Base-by-base conservation (phyloP, 2,329 filamentous ascomycete species). In the Sphaerostilbella broomeana region DNA sequence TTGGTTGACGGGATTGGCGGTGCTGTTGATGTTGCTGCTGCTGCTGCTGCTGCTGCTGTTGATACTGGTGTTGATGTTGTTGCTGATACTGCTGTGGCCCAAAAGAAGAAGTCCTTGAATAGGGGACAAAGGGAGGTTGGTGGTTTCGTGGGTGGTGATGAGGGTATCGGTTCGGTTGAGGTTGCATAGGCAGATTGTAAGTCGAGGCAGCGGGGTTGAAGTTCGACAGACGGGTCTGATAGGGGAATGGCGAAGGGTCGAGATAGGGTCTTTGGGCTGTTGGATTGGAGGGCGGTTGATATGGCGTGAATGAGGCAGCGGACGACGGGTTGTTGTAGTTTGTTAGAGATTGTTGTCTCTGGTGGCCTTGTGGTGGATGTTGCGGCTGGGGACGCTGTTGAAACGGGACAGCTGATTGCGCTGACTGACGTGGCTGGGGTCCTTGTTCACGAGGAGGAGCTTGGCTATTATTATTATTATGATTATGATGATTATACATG, bases 41-140 rank as follows among this genome's bases (percentile, higher is more conserved):
- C 36, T 42, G 18, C 47, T 54, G 25, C 37, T 27, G 42, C 20
- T 43, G 51, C 13, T 38, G 42, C 19, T 45, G 46, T 25, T 53
- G 47, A 18, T 45, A 38, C 12, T 49, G 43, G 27, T 28, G 38
- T n/a, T 42, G 33, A 20, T 51, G 42, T 29, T 38, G 43, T 31
- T 42, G 25, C 47, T 49, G 24, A 3, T 32, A 34, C 26, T 29
- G 30, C 21, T 35, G 42, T 8, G 50, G 41, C 20, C 28, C n/a
- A 26, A n/a, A 20, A 27, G 22, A 30, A 41, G 44, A 20, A 43
- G 34, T 10, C 38, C 35, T 18, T 12, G 26, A n/a, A n/a, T n/a
- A n/a, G n/a, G n/a, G 11, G n/a, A 26, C 34, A 8, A 39, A 39
- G 11, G 26, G 26, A 12, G 42, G 38, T 17, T 41, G 42, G 7